phyloP scores from a whole-genome alignment of 2,329 filamentous ascomycete genomes.

The Trichothecium sympodiale region DNA sequence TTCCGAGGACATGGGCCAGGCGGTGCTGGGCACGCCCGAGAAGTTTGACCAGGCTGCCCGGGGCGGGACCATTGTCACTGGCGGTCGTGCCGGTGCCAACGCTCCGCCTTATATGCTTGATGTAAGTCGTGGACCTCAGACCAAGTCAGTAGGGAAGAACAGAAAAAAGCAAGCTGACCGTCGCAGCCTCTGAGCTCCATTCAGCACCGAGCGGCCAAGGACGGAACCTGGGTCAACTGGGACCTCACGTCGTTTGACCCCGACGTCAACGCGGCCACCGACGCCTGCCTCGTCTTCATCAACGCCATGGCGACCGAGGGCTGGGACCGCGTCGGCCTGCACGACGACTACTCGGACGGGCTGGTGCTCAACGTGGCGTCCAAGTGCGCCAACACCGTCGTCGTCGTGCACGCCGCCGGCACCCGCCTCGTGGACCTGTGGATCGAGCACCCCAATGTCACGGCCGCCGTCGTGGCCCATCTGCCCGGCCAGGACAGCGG shows the following conservation, averaged over 20 bases:
- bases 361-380: constrained; percentile 48
- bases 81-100: constrained; percentile 39
- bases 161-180: too few species aligned
- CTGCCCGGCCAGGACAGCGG: constrained; percentile 58
- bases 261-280: background rate
- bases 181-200: constrained; percentile 42
- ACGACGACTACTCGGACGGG: constrained; percentile 55
- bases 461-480: constrained; percentile 51
- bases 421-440: constrained; percentile 50
- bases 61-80: constrained; percentile 40
- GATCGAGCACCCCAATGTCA: constrained; percentile 55
- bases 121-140: constrained; percentile 16
- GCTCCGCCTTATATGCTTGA: constrained; percentile 37
- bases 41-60: constrained; percentile 37
- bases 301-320: constrained; percentile 57
- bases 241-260: constrained; percentile 22
- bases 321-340: constrained; percentile 53
- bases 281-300: constrained; percentile 1
- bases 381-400: constrained; percentile 51
- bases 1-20: constrained; percentile 32
- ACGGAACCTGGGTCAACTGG: constrained; percentile 46
- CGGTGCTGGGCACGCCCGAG: constrained; percentile 27
- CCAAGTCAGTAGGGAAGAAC: too few species aligned
- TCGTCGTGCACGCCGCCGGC: constrained; percentile 52
- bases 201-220: constrained; percentile 38